Base-by-base conservation (phyloP, 106 monocot species). In the Dioscorea zingiberensis region DNA sequence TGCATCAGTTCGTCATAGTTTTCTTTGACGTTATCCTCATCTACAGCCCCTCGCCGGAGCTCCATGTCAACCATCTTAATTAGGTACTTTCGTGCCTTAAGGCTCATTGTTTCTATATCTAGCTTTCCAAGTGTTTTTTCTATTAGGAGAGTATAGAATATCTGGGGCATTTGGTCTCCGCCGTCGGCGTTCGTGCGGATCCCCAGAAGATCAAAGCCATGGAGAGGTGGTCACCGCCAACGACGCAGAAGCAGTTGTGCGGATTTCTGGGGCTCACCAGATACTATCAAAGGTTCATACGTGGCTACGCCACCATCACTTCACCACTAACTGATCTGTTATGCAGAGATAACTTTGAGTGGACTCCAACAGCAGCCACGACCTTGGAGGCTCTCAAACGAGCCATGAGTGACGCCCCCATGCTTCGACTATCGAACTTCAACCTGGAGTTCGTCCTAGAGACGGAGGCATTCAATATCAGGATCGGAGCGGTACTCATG, bases 1-100 rank as follows among this genome's bases (percentile, higher is more conserved):
- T 49, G 13, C 62, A 29, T 2, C 13, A 44, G 21, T 62, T 44
- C 21, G 62, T 62, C 8, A n/a, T 62, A 17, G 38, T 62, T 14
- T 62, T 62, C 17, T 62, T 62, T 38, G 38, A 62, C 21, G 62
- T 32, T 44, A 62, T 62, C 2, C 17, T 62, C 2, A 9, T 49
- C 16, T 49, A 49, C 18, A 49, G 49, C 13, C 2, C 3, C 3
- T 1, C 3, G 2, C 10, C 4, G 49, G 7, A 4, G 3, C 2
- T 3, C 13, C 49, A 49, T 18, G 2, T 49, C 4, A 2, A 49
- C 13, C 49, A 49, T 18, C 49, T 49, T 2, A 3, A 18, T 7
- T 7, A 2, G 3, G 49, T 49, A 2, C 10, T 49, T 4, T 7
- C 2, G 49, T 4, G 4, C 13, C 13, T 49, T 14, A 2, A 18